Evolutionary conservation across 2,329 filamentous ascomycete genomes (phyloP), one percentile per base, ranked within the genome.

Genomic region (Trichoderma sp.): DNA sequence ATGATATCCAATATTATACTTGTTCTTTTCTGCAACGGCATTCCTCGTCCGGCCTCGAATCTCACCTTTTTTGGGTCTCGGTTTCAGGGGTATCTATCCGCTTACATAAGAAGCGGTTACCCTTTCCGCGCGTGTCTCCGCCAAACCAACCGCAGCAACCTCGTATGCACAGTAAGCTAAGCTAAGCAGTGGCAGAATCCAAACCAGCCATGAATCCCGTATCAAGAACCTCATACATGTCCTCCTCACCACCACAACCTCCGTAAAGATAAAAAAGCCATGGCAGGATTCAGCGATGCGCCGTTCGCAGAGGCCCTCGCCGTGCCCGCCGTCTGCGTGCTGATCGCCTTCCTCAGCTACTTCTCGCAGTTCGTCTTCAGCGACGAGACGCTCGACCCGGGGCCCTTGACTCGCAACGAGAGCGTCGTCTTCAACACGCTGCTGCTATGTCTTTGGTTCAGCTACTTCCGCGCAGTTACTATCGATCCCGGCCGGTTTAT

Each of bases 261-360:
- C 72, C 78, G 35, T 38, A 38, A 38, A 38, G n/a, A 38, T 3
- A 38, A 38, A 38, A 38, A 31, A 29, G 76, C 69, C 71, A 87
- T 87, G 85, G 84, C 85, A 72, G 85, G 85, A 83, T 77, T 86
- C 81, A 81, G 82, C 79, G 81, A 84, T 76, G 83, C 85, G 80
- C 82, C 85, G 73, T 79, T 85, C 60, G 80, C 91, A 76, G 87
- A 89, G 80, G 83, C 84, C 67, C 85, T 95, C 69, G 92, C 93
- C 75, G 89, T 95, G n/a, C 93, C 93, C 16, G 89, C 87, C 75
- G 93, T 93, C 62, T 91, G 91, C 77, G 74, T 87, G 8, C 85
- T 96, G 16, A 93, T 95, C 76, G 81, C 85, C 71, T 94, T 95
- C 81, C 88, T 95, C 4, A 90, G 91, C 76, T 94, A 93, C 85